Evolutionary conservation across 768 basidiomycete species (phyloP).

Genomic region (Boletus fagicola): DNA sequence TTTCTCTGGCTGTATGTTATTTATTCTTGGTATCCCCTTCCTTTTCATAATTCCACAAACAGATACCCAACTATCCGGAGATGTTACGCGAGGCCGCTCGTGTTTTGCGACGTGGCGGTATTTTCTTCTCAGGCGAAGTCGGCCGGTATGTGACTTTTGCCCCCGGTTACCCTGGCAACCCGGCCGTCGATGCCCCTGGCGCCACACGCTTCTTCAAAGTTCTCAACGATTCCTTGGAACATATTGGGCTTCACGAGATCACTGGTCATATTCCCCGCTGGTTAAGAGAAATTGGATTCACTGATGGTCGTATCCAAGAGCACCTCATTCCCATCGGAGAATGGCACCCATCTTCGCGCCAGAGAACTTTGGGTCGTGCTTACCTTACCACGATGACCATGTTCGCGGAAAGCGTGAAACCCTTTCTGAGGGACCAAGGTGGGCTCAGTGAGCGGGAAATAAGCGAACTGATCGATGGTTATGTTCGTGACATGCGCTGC

Average conservation of each 20-base stretch:
- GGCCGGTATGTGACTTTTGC: constrained; percentile 42
- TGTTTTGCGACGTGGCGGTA: constrained; percentile 66
- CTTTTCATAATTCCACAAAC: constrained; percentile 17
- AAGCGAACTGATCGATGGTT: constrained; percentile 40
- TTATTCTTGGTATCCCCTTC: background rate
- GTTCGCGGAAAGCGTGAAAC: constrained; percentile 49
- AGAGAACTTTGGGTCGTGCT: constrained; percentile 40
- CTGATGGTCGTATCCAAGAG: constrained; percentile 33
- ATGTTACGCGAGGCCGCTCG: constrained; percentile 60
- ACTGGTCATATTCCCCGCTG: constrained; percentile 38
- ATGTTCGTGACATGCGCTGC: constrained; percentile 44
- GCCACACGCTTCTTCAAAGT: constrained; percentile 36
- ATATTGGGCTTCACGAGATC: constrained; percentile 39
- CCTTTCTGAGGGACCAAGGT: constrained; percentile 42
- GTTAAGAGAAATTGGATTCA: constrained; percentile 43
- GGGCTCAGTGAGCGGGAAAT: constrained; percentile 39
- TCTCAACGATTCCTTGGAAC: constrained; percentile 41
- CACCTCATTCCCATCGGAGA: constrained; percentile 55
- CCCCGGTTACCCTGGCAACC: constrained; percentile 30
- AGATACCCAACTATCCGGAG: constrained; percentile 56
- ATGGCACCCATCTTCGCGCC: constrained; percentile 42
- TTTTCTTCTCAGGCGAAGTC: constrained; percentile 69
- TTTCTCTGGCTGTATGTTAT: constrained; percentile 58
- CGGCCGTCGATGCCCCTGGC: constrained; percentile 24
- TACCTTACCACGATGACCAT: constrained; percentile 39